phyloP scores from a whole-genome alignment of 495 filamentous ascomycete genomes.

The Hypoxylon intermedium region DNA sequence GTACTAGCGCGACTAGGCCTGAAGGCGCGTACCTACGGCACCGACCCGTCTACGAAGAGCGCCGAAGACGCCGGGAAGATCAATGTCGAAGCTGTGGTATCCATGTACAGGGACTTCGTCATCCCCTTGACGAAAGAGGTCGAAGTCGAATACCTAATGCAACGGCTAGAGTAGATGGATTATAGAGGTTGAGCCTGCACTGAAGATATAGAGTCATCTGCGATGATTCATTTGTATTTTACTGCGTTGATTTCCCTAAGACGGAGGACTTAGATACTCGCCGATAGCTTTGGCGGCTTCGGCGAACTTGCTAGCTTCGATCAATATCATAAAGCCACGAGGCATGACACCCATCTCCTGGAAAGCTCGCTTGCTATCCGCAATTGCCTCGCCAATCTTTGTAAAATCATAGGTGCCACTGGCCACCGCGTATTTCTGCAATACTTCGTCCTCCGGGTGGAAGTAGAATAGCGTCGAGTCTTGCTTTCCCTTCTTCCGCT shows the following conservation, averaged over 20 bases:
- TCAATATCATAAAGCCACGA: constrained; percentile 77
- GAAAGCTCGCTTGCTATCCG: constrained; percentile 92
- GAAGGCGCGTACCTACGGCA: constrained; percentile 96
- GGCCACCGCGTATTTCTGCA: constrained; percentile 74
- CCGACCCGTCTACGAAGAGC: constrained; percentile 72
- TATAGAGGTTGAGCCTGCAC: constrained; percentile 4
- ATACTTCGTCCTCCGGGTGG: constrained; percentile 94
- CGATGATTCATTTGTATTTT: constrained; percentile 18
- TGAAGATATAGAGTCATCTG: not conserved
- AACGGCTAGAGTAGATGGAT: constrained; percentile 67
- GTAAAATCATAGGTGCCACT: constrained; percentile 74
- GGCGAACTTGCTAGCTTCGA: constrained; percentile 73
- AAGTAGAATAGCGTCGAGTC: constrained; percentile 75
- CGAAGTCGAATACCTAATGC: constrained; percentile 97
- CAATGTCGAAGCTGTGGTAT: constrained; percentile 88
- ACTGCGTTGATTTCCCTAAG: constrained; percentile 32
- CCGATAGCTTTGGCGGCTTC: constrained; percentile 71
- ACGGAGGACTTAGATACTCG: constrained; percentile 68
- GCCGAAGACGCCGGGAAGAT: constrained; percentile 68
- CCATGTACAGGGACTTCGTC: constrained; percentile 94
- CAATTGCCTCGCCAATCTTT: constrained; percentile 77
- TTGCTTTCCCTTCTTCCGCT: constrained; percentile 75
- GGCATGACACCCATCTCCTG: constrained; percentile 90
- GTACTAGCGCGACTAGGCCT: constrained; percentile 85
- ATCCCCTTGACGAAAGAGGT: constrained; percentile 97